These are phyloP conservation scores for Fusarium chaquense DNA, from an alignment of 2,329 filamentous ascomycete species.

Conservation along the genomic window DNA sequence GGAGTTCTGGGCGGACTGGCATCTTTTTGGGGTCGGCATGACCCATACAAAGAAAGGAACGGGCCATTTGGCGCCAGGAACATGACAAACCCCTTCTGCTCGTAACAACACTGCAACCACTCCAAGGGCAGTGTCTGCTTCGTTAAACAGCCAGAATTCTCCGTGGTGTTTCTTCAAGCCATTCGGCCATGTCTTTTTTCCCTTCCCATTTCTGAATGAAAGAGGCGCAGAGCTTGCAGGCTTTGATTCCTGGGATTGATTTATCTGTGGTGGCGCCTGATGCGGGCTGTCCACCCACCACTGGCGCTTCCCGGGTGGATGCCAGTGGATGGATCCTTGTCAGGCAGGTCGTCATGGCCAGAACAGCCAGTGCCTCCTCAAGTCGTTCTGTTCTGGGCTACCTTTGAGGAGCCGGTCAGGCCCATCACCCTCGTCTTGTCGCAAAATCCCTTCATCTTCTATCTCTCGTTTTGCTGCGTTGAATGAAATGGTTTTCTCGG, in stretches of 20 bases:
- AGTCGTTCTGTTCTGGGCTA: constrained; percentile 42
- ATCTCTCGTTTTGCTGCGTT: constrained; percentile 5
- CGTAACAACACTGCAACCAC: constrained; percentile 16
- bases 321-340: constrained; percentile 46
- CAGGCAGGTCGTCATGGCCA: constrained; percentile 47
- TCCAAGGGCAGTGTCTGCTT: not conserved
- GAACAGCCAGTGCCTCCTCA: constrained; percentile 47
- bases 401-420: constrained; percentile 39
- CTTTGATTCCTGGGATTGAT: constrained; percentile 46
- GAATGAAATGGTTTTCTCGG: constrained; percentile 10
- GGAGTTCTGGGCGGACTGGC: constrained; percentile 13
- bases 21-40: constrained; percentile 34
- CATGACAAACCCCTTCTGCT: constrained; percentile 10
- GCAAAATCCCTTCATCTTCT: constrained; percentile 19
- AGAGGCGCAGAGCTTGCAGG: constrained; percentile 44
- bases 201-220: constrained; percentile 31
- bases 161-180: constrained; percentile 7
- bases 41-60: constrained; percentile 28
- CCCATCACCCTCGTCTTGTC: constrained; percentile 31
- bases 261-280: constrained; percentile 47
- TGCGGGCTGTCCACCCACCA: constrained; percentile 48
- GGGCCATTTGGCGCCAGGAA: constrained; percentile 34
- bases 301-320: constrained; percentile 50
- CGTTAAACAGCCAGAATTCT: not conserved
- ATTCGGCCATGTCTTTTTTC: constrained; percentile 26